phyloP scores from a whole-genome alignment of 2,329 filamentous ascomycete species.

The Ophiostoma ulmi region DNA sequence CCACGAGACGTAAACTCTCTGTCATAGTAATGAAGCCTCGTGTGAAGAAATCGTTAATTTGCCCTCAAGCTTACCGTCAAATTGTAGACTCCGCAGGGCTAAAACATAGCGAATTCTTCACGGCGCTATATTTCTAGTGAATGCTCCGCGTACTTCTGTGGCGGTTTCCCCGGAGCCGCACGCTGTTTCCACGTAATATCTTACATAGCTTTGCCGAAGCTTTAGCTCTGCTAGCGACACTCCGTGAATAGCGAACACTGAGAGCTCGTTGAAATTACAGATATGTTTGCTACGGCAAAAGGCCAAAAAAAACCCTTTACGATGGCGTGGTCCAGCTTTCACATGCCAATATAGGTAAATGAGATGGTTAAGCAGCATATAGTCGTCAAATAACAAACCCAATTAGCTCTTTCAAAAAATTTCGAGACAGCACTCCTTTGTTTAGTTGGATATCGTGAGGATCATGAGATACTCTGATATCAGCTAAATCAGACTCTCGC shows the following conservation, averaged over 20 bases:
- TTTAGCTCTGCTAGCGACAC: not conserved
- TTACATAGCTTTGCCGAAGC: not conserved
- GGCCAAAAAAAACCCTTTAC: not conserved
- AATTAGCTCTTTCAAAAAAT: not conserved
- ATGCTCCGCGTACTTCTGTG: not conserved
- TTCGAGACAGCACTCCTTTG: not conserved
- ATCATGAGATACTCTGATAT: not conserved
- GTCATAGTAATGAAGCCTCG: constrained; percentile 4
- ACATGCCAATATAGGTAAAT: not conserved
- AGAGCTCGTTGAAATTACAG: too few species aligned
- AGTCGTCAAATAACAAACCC: not conserved
- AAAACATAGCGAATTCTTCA: not conserved
- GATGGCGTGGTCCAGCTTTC: not conserved
- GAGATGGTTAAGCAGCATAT: not conserved
- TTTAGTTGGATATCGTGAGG: not conserved
- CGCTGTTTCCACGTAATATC: not conserved
- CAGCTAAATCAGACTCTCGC: not conserved
- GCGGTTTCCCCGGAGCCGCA: constrained; percentile 3
- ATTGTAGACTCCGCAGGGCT: not conserved
- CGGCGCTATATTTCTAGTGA: not conserved
- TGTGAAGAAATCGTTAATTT: not conserved
- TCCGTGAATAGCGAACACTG: not conserved
- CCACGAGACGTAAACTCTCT: not conserved
- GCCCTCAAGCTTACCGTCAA: not conserved
- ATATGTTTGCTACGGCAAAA: too few species aligned